A percentile compares a stretch with the other conserved stretches of the same genome.
Evolutionary conservation across 305 asterid genomes (phyloP).

Genomic region (Fraxinus dipetala): DNA sequence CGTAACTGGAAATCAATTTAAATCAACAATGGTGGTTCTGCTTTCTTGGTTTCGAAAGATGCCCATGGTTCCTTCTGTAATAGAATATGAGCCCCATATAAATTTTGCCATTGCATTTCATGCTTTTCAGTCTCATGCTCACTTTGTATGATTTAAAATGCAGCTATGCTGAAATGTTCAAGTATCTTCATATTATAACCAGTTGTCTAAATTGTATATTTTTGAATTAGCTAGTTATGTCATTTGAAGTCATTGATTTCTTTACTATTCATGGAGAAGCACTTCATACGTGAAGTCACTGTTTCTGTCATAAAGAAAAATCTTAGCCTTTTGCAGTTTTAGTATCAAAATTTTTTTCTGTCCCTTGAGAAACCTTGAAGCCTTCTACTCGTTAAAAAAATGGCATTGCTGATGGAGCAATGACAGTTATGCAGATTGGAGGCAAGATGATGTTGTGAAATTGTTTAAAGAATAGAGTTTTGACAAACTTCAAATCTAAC

Average conservation of each 20-base stretch:
- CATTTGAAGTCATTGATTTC: background rate
- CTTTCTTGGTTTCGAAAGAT: constrained; percentile 27
- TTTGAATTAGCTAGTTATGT: constrained; percentile 16
- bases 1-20: constrained; percentile 23
- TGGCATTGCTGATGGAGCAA: constrained; percentile 2
- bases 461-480: constrained; percentile 3
- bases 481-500: constrained; percentile 19
- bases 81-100: constrained; percentile 15
- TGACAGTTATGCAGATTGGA: constrained; percentile 23
- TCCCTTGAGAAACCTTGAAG: constrained; percentile 4
- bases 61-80: constrained; percentile 24
- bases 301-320: background rate
- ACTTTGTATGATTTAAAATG: constrained; percentile 12
- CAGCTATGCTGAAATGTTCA: background rate
- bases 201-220: constrained; percentile 10
- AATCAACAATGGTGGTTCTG: constrained; percentile 24
- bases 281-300: background rate
- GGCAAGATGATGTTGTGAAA: constrained; percentile 21
- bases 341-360: constrained; percentile 15
- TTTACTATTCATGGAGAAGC: constrained; percentile 15
- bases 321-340: background rate
- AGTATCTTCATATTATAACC: constrained; percentile 8
- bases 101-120: background rate
- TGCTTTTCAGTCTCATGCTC: background rate
- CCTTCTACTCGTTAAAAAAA: background rate